Evolutionary conservation across 805 yeast species (phyloP), one percentile per base, ranked within the genome.

Genomic region (Torulaspora franciscae): DNA sequence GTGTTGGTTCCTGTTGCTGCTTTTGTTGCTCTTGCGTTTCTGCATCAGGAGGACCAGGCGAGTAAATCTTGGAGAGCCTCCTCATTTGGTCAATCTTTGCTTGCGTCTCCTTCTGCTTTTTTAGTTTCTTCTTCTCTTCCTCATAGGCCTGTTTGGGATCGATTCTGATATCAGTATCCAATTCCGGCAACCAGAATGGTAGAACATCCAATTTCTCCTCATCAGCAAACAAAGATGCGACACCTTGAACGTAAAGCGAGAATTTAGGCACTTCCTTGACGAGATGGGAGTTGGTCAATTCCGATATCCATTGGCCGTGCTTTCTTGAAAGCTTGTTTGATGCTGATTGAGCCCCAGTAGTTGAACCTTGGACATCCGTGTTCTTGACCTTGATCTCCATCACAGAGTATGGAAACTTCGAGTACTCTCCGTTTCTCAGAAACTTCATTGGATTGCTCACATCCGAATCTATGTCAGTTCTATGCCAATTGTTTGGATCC

Each of bases 231-330:
- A 91, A 73, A 2, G 88, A 75, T 4, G 96, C 89, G 46, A 89
- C 79, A 68, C 98, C 98, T 64, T 91, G 99, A 54, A 91, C 76
- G 62, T 85, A 91, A 67, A 89, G 87, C 41, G 96, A 86, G 60
- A 91, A 91, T 58, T 86, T 85, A 45, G 97, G 96, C 49, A 91
- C 90, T 64, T 89, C 97, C 62, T 87, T 89, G 38, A 89, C 95
- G 55, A 91, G 72, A 59, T 87, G 90, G 22, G 88, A 77, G 46
- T 81, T 79, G 25, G 87, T 82, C 57, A 91, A 75, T 51, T 91
- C 99, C 54, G 81, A 83, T 51, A 93, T 77, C 99, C 99, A 91
- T 46, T 75, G 71, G 38, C 64, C 75, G 56, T 64, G 79, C 65
- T 73, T 82, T 66, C 67, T 74, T 51, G 69, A 74, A 55, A 65